A percentile compares a stretch with the other conserved stretches of the same genome.
These are phyloP conservation scores for Arabis hirsuta DNA, from an alignment of 345 rosid genomes.

Conservation along the genomic window DNA sequence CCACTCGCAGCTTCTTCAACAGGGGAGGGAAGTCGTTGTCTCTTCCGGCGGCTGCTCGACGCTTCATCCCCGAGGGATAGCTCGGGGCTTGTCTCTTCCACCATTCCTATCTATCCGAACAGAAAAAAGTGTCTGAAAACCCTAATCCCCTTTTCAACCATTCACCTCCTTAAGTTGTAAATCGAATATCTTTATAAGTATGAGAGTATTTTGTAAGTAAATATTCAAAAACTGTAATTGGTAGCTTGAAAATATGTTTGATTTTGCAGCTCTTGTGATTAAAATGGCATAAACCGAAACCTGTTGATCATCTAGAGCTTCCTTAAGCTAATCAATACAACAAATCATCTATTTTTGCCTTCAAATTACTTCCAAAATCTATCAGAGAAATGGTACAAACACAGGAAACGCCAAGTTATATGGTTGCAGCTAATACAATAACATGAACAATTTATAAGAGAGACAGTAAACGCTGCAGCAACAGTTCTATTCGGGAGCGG, in stretches of 20 bases:
- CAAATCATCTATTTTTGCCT: not conserved
- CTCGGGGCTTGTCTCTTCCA: too few species aligned
- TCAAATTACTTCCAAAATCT: conserved; percentile 27
- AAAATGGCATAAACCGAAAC: not conserved
- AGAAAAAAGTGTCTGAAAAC: too few species aligned
- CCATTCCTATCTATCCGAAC: too few species aligned
- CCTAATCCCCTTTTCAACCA: too few species aligned
- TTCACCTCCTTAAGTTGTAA: too few species aligned
- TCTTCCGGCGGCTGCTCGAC: not conserved
- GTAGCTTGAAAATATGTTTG: too few species aligned
- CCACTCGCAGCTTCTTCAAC: not conserved
- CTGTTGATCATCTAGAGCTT: too few species aligned
- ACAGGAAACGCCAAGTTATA: not conserved
- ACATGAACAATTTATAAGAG: conserved; percentile 1
- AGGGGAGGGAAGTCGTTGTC: not conserved
- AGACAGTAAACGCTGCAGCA: conserved; percentile 2
- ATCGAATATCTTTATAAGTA: too few species aligned
- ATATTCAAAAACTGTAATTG: too few species aligned
- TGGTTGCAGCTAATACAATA: conserved; percentile 14
- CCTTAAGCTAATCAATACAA: not conserved
- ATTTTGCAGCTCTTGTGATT: not conserved
- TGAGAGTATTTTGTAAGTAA: too few species aligned
- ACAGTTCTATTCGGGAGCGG: conserved; percentile 38
- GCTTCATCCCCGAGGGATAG: too few species aligned
- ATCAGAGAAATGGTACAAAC: conserved; percentile 28